Conservation (phyloP, 345 rosid species). For the Camelina hispida region DNA sequence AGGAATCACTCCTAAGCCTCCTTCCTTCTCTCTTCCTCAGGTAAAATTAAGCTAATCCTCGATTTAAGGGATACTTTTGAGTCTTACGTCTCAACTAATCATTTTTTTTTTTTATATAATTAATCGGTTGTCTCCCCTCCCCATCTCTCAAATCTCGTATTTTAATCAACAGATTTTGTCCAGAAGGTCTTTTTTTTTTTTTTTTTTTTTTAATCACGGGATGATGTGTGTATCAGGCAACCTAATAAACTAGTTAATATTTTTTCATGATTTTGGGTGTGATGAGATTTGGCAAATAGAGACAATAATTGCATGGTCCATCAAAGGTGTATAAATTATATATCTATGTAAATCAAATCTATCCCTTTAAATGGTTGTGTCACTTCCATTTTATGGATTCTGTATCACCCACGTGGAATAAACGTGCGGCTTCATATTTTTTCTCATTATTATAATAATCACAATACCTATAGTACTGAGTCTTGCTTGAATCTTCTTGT, state of each 20-base stretch:
- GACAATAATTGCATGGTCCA: constrained; percentile 49
- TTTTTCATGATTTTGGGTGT: constrained; percentile 29
- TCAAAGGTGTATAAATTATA: too few relatives aligned
- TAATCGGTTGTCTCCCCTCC: not conserved
- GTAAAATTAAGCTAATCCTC: constrained; percentile 9
- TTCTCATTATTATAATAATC: constrained; percentile 31
- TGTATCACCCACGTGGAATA: constrained; percentile 41
- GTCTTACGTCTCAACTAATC: not conserved
- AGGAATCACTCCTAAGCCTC: constrained; percentile 47
- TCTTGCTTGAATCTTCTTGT: constrained; percentile 22
- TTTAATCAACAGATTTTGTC: constrained; percentile 12
- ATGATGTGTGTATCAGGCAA: constrained; percentile 24
- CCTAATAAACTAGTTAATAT: constrained; percentile 9
- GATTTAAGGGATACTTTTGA: constrained; percentile 6
- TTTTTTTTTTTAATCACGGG: constrained; percentile 16
- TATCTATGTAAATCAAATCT: not conserved
- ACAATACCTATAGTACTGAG: not conserved
- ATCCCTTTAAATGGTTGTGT: constrained; percentile 27
- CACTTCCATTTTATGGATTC: constrained; percentile 41
- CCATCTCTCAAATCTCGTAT: not conserved
- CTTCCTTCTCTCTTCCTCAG: constrained; percentile 38
- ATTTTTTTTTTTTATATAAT: not conserved
- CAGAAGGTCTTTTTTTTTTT: constrained; percentile 1
- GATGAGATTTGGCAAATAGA: constrained; percentile 7
- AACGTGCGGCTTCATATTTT: constrained; percentile 27